phyloP scores from a whole-genome alignment of 495 filamentous ascomycete genomes.

The Evernia prunastri region DNA sequence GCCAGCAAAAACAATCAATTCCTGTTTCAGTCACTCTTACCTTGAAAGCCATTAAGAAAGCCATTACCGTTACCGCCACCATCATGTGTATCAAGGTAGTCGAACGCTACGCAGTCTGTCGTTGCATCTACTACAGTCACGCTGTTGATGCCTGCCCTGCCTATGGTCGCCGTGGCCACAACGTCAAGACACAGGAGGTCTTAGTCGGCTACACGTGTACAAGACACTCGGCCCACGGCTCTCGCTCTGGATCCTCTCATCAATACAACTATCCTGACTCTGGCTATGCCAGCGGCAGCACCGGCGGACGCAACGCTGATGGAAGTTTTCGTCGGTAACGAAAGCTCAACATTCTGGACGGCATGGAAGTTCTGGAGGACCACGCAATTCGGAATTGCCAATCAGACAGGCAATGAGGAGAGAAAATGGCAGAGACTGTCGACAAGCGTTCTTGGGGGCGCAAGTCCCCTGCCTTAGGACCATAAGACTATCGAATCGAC shows the following conservation, averaged over 20 bases:
- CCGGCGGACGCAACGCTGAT: slow-evolving; percentile 20
- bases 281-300: slow-evolving; percentile 44
- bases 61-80: slow-evolving; percentile 8
- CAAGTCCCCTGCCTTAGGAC: slow-evolving; percentile 20
- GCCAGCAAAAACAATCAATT: background rate
- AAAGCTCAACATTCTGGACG: slow-evolving; percentile 20
- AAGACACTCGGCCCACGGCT: slow-evolving; percentile 46
- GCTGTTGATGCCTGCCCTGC: slow-evolving; percentile 66
- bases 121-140: slow-evolving; percentile 75
- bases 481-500: slow-evolving; percentile 4
- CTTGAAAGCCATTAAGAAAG: background rate
- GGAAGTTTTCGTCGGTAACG: slow-evolving; percentile 28
- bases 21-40: background rate
- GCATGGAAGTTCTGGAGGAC: slow-evolving; percentile 27
- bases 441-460: slow-evolving; percentile 23
- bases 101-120: slow-evolving; percentile 73
- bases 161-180: slow-evolving; percentile 65
- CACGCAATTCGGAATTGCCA: slow-evolving; percentile 23
- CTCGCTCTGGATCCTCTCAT: slow-evolving; percentile 26
- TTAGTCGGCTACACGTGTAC: slow-evolving; percentile 74
- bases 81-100: slow-evolving; percentile 68
- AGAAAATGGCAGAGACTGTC: slow-evolving; percentile 27
- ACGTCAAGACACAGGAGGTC: slow-evolving; percentile 64
- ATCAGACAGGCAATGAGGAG: slow-evolving; percentile 17
- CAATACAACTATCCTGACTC: slow-evolving; percentile 42